Evolutionary conservation across 108 stramenopile species (phyloP).

Genomic region (Cylindrotheca closterium): DNA sequence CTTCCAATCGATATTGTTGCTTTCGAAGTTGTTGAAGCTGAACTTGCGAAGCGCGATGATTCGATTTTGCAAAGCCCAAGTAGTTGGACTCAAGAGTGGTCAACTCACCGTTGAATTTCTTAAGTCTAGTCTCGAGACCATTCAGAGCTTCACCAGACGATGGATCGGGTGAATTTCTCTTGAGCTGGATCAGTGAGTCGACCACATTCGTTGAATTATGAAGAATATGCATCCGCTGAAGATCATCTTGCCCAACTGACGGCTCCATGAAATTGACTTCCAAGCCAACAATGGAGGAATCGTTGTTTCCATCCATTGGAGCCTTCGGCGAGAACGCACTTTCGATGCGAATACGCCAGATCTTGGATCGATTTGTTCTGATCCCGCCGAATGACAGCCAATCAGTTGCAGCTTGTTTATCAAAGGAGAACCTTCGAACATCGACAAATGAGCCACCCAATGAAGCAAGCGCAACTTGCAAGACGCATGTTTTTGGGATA

Average conservation of each 20-base stretch:
- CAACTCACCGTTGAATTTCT: slow-evolving; percentile 35
- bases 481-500: slow-evolving; percentile 35
- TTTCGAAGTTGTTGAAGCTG: slow-evolving; percentile 15
- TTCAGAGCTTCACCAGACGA: neutral
- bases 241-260: slow-evolving; percentile 44
- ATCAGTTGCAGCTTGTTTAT: slow-evolving; percentile 6
- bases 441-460: slow-evolving; percentile 65
- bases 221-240: slow-evolving; percentile 58
- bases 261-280: slow-evolving; percentile 55
- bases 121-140: slow-evolving; percentile 3
- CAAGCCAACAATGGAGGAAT: slow-evolving; percentile 34
- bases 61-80: slow-evolving; percentile 26
- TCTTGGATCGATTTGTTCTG: slow-evolving; percentile 52
- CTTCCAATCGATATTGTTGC: slow-evolving; percentile 18
- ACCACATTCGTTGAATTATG: slow-evolving; percentile 44
- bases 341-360: slow-evolving; percentile 42
- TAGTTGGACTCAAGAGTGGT: slow-evolving; percentile 41
- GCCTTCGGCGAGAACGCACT: neutral
- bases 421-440: slow-evolving; percentile 24
- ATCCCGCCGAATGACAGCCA: slow-evolving; percentile 39
- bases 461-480: slow-evolving; percentile 49
- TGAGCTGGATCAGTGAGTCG: slow-evolving; percentile 24
- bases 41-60: slow-evolving; percentile 32
- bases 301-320: neutral
- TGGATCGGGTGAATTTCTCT: neutral